These are phyloP conservation scores for Alnus rubra DNA, from an alignment of 306 rosid species.

Conservation along the genomic window DNA sequence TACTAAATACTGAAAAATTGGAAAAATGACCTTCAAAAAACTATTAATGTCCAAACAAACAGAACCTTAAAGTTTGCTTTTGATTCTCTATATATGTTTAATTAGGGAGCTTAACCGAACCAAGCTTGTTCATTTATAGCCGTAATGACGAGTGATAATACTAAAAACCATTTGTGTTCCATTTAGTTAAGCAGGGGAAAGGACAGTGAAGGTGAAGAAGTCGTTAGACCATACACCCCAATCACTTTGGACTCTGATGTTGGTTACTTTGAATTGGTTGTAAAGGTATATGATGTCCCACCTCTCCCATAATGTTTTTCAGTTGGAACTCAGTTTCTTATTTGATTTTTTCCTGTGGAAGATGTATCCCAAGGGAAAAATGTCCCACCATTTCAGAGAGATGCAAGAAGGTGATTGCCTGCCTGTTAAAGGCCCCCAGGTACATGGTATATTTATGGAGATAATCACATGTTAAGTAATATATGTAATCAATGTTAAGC, in stretches of 20 bases:
- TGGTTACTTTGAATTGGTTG: slow-evolving; percentile 74
- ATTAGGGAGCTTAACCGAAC: no score
- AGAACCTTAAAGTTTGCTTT: no score
- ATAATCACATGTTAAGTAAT: not conserved
- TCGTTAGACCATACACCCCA: slow-evolving; percentile 72
- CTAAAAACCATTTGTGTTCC: not conserved
- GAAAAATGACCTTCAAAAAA: no score
- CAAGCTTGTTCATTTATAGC: no score
- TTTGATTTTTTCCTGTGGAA: slow-evolving; percentile 11
- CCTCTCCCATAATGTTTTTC: not conserved
- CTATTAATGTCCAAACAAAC: no score
- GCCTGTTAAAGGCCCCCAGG: slow-evolving; percentile 77
- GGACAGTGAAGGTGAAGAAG: slow-evolving; percentile 60
- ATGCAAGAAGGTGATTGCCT: slow-evolving; percentile 67
- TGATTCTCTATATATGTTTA: no score
- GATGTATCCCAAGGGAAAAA: slow-evolving; percentile 84
- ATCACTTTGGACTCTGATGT: slow-evolving; percentile 71
- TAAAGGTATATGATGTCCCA: slow-evolving; percentile 47
- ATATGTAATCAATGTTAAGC: not conserved
- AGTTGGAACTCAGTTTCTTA: not conserved
- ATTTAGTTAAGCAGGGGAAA: slow-evolving; percentile 47
- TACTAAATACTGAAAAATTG: no score
- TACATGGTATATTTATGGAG: slow-evolving; percentile 11
- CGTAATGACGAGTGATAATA: not conserved
- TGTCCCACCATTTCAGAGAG: slow-evolving; percentile 79